Evolutionary conservation across 805 yeast species (phyloP).

Genomic region (Ogataea ramenticola): DNA sequence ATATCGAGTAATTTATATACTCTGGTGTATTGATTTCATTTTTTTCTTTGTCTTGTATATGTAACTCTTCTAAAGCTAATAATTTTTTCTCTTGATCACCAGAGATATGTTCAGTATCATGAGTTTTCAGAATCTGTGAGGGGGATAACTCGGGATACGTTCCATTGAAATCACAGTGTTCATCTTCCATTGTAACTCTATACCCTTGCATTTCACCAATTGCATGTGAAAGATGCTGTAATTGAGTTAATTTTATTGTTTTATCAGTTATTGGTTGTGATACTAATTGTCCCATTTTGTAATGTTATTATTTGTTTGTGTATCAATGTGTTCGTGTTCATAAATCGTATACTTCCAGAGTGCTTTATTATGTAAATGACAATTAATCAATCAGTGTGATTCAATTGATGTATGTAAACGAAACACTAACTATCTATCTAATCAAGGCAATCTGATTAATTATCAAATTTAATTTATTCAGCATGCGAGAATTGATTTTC

Average conservation of each 20-base stretch:
- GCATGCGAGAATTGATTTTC: too few relatives aligned
- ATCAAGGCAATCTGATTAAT: too few relatives aligned
- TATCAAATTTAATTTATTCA: too few relatives aligned
- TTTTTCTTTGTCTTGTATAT: too few relatives aligned
- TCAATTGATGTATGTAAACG: too few relatives aligned
- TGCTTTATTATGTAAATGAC: background rate
- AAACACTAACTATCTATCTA: too few relatives aligned
- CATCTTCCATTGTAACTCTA: slow-evolving; percentile 69
- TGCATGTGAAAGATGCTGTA: slow-evolving; percentile 44
- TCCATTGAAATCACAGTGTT: slow-evolving; percentile 43
- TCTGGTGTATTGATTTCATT: too few relatives aligned
- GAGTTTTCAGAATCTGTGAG: slow-evolving; percentile 13
- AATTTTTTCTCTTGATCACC: slow-evolving; percentile 14
- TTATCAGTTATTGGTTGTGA: slow-evolving; percentile 73
- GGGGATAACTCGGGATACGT: slow-evolving; percentile 28
- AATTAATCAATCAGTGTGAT: too few relatives aligned
- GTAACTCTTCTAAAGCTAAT: background rate
- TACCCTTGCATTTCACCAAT: slow-evolving; percentile 78
- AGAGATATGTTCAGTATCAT: slow-evolving; percentile 24
- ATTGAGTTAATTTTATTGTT: slow-evolving; percentile 40
- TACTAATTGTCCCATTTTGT: slow-evolving; percentile 65
- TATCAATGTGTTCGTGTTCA: too few relatives aligned
- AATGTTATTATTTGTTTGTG: background rate
- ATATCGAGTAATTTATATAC: slow-evolving; percentile 30
- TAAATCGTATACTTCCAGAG: background rate